Conservation (phyloP, 164 flowering plant genomes). For the Litsea cubeba region DNA sequence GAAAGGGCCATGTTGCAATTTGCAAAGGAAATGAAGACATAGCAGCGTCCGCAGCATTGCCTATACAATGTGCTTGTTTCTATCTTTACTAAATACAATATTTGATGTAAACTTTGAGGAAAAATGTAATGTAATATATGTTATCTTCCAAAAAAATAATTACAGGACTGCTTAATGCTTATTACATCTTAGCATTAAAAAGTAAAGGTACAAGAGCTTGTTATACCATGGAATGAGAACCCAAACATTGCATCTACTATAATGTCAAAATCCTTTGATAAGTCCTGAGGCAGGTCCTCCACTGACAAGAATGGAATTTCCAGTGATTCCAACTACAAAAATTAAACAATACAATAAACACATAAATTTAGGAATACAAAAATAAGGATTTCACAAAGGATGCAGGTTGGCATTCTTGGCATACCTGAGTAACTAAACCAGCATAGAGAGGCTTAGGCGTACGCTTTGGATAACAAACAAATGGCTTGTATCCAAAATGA, state of each 20-base stretch:
- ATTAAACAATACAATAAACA: constrained; percentile 18
- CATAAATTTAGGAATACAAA: neutral
- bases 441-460: constrained; percentile 74
- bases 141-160: too few relatives aligned
- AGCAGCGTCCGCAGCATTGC: neutral
- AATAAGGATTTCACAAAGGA: neutral
- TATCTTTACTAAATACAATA: too few relatives aligned
- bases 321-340: constrained; percentile 80
- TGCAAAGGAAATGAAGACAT: neutral
- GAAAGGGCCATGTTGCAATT: neutral
- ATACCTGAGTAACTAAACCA: constrained; percentile 90
- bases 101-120: too few relatives aligned
- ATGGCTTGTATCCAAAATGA: constrained; percentile 91
- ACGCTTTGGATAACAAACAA: constrained; percentile 82
- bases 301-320: constrained; percentile 73
- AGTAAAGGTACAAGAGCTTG: neutral
- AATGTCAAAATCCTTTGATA: constrained; percentile 76
- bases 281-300: constrained; percentile 73
- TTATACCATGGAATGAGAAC: constrained; percentile 89
- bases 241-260: constrained; percentile 93
- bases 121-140: too few relatives aligned
- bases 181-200: too few relatives aligned
- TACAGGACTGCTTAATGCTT: too few relatives aligned
- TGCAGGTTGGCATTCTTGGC: neutral
- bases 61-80: neutral